A percentile compares a stretch with the other conserved stretches of the same genome.
These are phyloP conservation scores for Leccinum broughii DNA, from an alignment of 768 basidiomycete species.

Conservation along the genomic window DNA sequence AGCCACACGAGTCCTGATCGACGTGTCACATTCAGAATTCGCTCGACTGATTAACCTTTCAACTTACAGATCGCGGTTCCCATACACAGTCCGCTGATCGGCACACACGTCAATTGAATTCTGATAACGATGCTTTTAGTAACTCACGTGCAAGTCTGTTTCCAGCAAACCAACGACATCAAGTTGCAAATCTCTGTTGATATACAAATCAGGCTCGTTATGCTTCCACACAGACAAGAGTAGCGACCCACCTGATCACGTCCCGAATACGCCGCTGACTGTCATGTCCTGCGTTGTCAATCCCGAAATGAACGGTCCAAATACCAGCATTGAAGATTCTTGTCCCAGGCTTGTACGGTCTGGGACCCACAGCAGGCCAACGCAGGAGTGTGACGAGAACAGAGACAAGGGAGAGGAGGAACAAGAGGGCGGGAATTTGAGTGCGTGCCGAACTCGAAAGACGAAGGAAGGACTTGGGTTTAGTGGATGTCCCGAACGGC, in stretches of 20 bases:
- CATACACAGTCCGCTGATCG: conserved; percentile 66
- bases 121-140: neutral
- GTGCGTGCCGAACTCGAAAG: conserved; percentile 24
- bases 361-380: conserved; percentile 49
- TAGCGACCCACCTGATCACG: conserved; percentile 59
- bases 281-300: conserved; percentile 39
- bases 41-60: neutral
- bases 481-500: conserved; percentile 23
- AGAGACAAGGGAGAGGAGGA: conserved; percentile 46
- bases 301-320: conserved; percentile 92
- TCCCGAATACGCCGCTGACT: conserved; percentile 37
- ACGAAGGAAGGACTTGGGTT: conserved; percentile 4
- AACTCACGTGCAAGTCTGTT: conserved; percentile 78
- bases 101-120: neutral
- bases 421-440: conserved; percentile 37
- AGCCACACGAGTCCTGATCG: conserved; percentile 65
- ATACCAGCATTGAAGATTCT: conserved; percentile 80
- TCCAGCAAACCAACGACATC: conserved; percentile 86
- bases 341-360: conserved; percentile 61
- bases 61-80: conserved; percentile 79
- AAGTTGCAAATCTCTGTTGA: conserved; percentile 70
- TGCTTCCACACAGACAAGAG: neutral
- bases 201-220: neutral
- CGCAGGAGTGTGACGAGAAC: conserved; percentile 55
- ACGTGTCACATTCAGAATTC: conserved; percentile 5